Evolutionary conservation across 371 early-diverging fungal species (phyloP).

Genomic region (Actinomucor elegans): DNA sequence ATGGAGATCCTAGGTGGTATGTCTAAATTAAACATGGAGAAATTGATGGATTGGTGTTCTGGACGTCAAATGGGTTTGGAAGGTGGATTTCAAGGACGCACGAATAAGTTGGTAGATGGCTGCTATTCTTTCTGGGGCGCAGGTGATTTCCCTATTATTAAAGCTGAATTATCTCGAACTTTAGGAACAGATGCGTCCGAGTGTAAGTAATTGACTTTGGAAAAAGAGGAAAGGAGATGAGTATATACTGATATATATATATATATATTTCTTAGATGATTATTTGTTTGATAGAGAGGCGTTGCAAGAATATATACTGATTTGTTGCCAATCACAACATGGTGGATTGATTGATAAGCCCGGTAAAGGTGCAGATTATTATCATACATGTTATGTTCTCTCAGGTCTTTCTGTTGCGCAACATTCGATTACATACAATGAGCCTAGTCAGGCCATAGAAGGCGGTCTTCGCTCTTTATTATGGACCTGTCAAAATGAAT

Average conservation of each 20-base stretch:
- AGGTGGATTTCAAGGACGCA: constrained; percentile 96
- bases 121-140: constrained; percentile 98
- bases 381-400: constrained; percentile 95
- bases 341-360: constrained; percentile 96
- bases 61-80: constrained; percentile 85
- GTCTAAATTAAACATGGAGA: constrained; percentile 58
- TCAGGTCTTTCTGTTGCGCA: constrained; percentile 80
- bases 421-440: constrained; percentile 35
- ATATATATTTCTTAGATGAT: too few species aligned
- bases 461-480: constrained; percentile 37
- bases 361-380: constrained; percentile 80
- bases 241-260: neutral
- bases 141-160: constrained; percentile 78
- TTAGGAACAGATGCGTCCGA: neutral
- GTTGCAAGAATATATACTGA: constrained; percentile 84
- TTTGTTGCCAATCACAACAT: constrained; percentile 76
- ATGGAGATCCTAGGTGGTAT: constrained; percentile 74
- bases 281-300: constrained; percentile 68
- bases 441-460: too few species aligned
- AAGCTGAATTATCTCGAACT: constrained; percentile 37
- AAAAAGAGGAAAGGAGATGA: too few species aligned
- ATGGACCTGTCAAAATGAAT: constrained; percentile 40
- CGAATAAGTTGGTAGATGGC: constrained; percentile 97
- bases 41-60: constrained; percentile 71
- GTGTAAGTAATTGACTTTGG: neutral